Evolutionary conservation across 129 eudicot genomes (phyloP), one percentile per base, ranked within the genome.

Genomic region (Helichrysum umbraculigerum): DNA sequence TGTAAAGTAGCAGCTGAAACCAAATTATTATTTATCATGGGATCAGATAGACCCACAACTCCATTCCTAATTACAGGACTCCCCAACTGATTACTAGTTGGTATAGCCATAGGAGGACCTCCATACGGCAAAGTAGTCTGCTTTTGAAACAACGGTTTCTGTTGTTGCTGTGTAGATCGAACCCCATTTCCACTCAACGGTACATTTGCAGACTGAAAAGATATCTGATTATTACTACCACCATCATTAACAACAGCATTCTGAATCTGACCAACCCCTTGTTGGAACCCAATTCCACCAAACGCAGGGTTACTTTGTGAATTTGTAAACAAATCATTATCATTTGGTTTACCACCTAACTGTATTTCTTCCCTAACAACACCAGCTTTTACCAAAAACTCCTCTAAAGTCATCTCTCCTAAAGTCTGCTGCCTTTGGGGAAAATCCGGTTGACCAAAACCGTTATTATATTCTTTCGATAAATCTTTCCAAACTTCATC

Each of bases 401-500:
- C 99, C 85, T 94, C 97, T 7, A 94, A 84, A 41, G 99, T 94
- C 47, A 94, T 87, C 73, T 94, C 99, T 21, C 99, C 97, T 66
- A 94, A 83, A 39, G 99, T 94, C 67, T 71, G 93, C 64, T 94
- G 93, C 81, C 94, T 86, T 70, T 81, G 92, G 56, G 83, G 85
- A 52, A 87, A 75, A 72, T 78, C 78, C 21, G 86, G 81, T 52
- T 80, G 86, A 3, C 81, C 85, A 41, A 83, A 72, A 20, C 82
- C 81, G 63, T 58, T 78, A 15, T 56, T 82, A 54, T 65, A 82
- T 60, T 89, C 96, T 68, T 88, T 91, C 0, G 92, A 81, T 19
- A 91, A 83, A 70, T 89, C 89, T 81, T 75, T 86, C 99, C 99
- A 94, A 6, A 94, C 99, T 85, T 94, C 88, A 84, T 94, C 99